Conservation (phyloP, 2,329 filamentous ascomycete species). For the Fusarium agapanthi region DNA sequence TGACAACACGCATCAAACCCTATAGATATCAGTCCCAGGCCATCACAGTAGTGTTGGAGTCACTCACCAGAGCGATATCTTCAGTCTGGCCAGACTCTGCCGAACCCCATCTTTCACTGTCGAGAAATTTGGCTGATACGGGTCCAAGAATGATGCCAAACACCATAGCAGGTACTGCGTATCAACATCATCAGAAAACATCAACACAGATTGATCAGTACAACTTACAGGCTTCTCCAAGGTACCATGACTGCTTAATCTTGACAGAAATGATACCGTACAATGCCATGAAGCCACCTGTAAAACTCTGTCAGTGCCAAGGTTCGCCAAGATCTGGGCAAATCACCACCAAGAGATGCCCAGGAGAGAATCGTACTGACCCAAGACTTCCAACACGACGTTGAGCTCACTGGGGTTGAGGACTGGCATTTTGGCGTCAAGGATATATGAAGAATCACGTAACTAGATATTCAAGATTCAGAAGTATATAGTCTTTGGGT, state of each 20-base stretch:
- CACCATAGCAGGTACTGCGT: slow-evolving; percentile 62
- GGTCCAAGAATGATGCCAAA: slow-evolving; percentile 65
- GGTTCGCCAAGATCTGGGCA: slow-evolving; percentile 3
- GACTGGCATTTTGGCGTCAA: slow-evolving; percentile 18
- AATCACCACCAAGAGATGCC: neutral
- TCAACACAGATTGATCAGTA: accelerated
- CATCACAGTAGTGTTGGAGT: neutral
- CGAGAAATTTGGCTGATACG: slow-evolving; percentile 61
- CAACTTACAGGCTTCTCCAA: slow-evolving; percentile 61
- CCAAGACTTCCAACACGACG: slow-evolving; percentile 57
- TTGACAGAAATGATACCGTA: slow-evolving; percentile 62
- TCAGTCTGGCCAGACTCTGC: slow-evolving; percentile 43
- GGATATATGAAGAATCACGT: neutral
- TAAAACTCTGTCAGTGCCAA: slow-evolving; percentile 19
- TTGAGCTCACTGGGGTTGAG: slow-evolving; percentile 62
- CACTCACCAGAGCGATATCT: slow-evolving; percentile 52
- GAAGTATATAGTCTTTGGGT: slow-evolving; percentile 4
- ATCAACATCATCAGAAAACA: neutral
- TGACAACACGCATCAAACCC: slow-evolving; percentile 66
- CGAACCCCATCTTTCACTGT: slow-evolving; percentile 46
- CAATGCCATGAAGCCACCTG: slow-evolving; percentile 57
- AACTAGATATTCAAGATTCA: neutral
- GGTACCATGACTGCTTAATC: slow-evolving; percentile 62
- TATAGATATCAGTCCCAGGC: slow-evolving; percentile 7
- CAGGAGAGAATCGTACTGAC: slow-evolving; percentile 42